A percentile compares a stretch with the other conserved stretches of the same genome.
These are phyloP conservation scores for Colletotrichum sublineola DNA, from an alignment of 2,329 filamentous ascomycete species.

Conservation along the genomic window DNA sequence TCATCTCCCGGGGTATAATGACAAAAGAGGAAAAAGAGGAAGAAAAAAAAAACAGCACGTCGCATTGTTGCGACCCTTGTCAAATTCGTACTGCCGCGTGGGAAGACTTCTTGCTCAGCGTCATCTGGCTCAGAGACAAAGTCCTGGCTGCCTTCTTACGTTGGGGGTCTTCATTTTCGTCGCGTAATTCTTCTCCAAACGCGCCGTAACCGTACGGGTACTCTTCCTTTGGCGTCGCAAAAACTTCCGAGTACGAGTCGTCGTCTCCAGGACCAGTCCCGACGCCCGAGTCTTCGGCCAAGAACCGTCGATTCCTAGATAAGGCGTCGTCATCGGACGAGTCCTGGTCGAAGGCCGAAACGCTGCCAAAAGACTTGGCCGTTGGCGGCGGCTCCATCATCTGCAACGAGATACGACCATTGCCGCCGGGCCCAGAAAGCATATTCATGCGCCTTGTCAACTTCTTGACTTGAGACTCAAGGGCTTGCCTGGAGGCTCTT, in stretches of 20 bases:
- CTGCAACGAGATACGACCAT: constrained; percentile 41
- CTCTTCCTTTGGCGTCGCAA: constrained; percentile 66
- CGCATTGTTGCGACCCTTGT: constrained; percentile 37
- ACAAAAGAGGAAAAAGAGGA: constrained; percentile 37
- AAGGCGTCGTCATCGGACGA: constrained; percentile 52
- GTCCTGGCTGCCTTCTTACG: constrained; percentile 71
- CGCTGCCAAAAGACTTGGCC: constrained; percentile 53
- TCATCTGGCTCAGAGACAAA: constrained; percentile 74
- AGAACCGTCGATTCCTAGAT: constrained; percentile 38
- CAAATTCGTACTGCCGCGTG: constrained; percentile 23
- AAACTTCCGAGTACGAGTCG: constrained; percentile 62
- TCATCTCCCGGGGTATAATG: constrained; percentile 42
- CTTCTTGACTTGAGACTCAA: constrained; percentile 69
- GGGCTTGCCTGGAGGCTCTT: constrained; percentile 65
- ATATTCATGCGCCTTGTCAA: constrained; percentile 65
- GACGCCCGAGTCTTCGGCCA: constrained; percentile 52
- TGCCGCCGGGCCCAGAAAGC: constrained; percentile 50
- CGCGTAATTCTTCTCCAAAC: constrained; percentile 58
- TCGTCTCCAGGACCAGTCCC: constrained; percentile 54
- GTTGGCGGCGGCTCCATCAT: constrained; percentile 51
- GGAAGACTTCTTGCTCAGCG: constrained; percentile 56
- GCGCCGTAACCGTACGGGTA: constrained; percentile 50
- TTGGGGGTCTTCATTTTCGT: constrained; percentile 54
- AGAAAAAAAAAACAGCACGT: constrained; percentile 36
- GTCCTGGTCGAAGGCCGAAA: constrained; percentile 59